Percentiles rank a stretch among this genome's conserved stretches.
Evolutionary conservation across 2,329 filamentous ascomycete genomes (phyloP).

Genomic region (Aspergillus neotritici): DNA sequence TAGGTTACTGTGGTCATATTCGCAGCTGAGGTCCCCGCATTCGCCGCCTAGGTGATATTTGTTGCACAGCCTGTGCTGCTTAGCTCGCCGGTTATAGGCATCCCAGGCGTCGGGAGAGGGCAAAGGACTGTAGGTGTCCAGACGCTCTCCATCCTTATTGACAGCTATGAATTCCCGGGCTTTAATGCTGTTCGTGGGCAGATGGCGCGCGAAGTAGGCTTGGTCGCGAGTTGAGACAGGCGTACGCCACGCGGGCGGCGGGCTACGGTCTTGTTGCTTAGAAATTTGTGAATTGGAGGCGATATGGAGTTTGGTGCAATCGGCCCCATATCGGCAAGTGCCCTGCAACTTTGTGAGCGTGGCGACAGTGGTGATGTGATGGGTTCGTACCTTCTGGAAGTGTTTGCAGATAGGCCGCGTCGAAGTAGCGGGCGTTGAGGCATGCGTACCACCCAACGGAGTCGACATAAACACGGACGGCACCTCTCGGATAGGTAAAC

Average conservation of each 20-base stretch:
- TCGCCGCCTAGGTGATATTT: slow-evolving; percentile 41
- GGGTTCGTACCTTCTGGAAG: slow-evolving; percentile 26
- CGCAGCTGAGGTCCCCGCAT: slow-evolving; percentile 36
- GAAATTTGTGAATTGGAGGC: slow-evolving; percentile 22
- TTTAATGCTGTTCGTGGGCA: slow-evolving; percentile 16
- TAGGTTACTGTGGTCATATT: slow-evolving; percentile 45
- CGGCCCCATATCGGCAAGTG: slow-evolving; percentile 27
- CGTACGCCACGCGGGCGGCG: slow-evolving; percentile 12
- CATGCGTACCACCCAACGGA: slow-evolving; percentile 22
- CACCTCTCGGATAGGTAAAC: slow-evolving; percentile 48
- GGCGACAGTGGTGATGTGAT: too few species aligned
- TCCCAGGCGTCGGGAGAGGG: slow-evolving; percentile 35
- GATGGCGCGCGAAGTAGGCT: slow-evolving; percentile 15
- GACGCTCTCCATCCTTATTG: slow-evolving; percentile 44
- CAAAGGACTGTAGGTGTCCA: slow-evolving; percentile 41
- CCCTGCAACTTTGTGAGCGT: slow-evolving; percentile 19
- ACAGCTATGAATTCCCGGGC: slow-evolving; percentile 37
- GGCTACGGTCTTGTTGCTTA: slow-evolving; percentile 14
- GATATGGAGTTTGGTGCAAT: slow-evolving; percentile 28
- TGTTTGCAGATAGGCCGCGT: slow-evolving; percentile 26
- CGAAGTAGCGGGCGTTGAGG: slow-evolving; percentile 1
- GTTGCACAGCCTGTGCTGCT: slow-evolving; percentile 46
- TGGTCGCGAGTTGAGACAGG: slow-evolving; percentile 13
- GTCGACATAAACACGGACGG: slow-evolving; percentile 49
- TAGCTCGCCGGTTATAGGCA: slow-evolving; percentile 36